phyloP scores from a whole-genome alignment of 345 rosid genomes.

The Pugionium dolabratum region DNA sequence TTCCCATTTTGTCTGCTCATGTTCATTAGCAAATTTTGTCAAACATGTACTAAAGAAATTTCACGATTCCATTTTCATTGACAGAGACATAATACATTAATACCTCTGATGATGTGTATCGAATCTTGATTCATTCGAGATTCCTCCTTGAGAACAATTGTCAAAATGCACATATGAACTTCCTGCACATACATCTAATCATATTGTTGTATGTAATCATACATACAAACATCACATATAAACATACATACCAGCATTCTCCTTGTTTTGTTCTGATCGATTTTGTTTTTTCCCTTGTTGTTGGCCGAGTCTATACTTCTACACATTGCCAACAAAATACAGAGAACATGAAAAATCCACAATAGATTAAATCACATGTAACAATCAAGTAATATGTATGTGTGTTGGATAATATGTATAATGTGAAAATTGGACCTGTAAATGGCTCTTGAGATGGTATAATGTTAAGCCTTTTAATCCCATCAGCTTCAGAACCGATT shows the following conservation, averaged over 20 bases:
- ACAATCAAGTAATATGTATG: background rate
- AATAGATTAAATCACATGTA: background rate
- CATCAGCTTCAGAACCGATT: conserved; percentile 80
- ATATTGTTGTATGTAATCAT: too few species aligned
- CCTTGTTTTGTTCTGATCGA: conserved; percentile 46
- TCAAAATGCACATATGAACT: conserved; percentile 49
- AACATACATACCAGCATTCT: conserved; percentile 47
- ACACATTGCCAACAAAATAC: background rate
- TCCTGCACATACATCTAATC: conserved; percentile 26
- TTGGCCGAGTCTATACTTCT: conserved; percentile 91
- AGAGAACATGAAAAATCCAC: background rate
- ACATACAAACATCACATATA: background rate
- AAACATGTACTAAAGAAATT: background rate
- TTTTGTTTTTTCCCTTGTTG: conserved; percentile 60
- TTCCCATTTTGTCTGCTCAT: conserved; percentile 42
- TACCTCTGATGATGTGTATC: conserved; percentile 47
- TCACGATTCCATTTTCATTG: too few species aligned
- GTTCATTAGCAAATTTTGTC: conserved; percentile 12
- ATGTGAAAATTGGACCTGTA: conserved; percentile 57
- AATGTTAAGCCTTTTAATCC: conserved; percentile 89
- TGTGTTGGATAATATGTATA: background rate
- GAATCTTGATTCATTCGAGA: conserved; percentile 40
- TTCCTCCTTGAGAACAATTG: conserved; percentile 37
- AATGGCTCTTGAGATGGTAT: conserved; percentile 92
- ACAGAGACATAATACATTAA: background rate